Evolutionary conservation across 805 yeast species (phyloP).

Genomic region (Metschnikowia cubensis): DNA sequence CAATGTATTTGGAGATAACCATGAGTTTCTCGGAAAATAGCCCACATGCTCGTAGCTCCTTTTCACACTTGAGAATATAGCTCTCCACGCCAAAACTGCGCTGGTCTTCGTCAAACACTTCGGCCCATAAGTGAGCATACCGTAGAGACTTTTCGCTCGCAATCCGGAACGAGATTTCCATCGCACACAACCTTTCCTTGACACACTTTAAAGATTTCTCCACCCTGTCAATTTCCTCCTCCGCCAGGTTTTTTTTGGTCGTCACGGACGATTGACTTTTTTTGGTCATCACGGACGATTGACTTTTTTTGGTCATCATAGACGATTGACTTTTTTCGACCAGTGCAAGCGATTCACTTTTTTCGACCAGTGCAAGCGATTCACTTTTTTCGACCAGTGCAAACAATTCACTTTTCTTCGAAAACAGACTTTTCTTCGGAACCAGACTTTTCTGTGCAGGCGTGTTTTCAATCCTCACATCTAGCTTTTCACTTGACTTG

Average conservation of each 20-base stretch:
- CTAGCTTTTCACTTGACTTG: background rate
- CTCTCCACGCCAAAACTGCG: slow-evolving; percentile 6
- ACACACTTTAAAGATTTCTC: background rate
- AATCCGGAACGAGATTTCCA: background rate
- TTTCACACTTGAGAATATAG: slow-evolving; percentile 8
- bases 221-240: background rate
- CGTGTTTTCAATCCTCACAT: background rate
- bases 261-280: no score
- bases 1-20: background rate
- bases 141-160: background rate
- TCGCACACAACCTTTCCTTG: background rate
- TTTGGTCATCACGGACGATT: no score
- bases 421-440: no score
- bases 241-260: background rate
- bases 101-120: background rate
- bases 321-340: no score
- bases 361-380: no score
- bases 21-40: background rate
- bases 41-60: slow-evolving; percentile 2
- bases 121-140: slow-evolving; percentile 3
- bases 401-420: no score
- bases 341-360: no score
- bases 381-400: no score
- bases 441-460: background rate
- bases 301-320: no score